Conservation (phyloP, 2,329 filamentous ascomycete species). For the Aspergillus sp. region DNA sequence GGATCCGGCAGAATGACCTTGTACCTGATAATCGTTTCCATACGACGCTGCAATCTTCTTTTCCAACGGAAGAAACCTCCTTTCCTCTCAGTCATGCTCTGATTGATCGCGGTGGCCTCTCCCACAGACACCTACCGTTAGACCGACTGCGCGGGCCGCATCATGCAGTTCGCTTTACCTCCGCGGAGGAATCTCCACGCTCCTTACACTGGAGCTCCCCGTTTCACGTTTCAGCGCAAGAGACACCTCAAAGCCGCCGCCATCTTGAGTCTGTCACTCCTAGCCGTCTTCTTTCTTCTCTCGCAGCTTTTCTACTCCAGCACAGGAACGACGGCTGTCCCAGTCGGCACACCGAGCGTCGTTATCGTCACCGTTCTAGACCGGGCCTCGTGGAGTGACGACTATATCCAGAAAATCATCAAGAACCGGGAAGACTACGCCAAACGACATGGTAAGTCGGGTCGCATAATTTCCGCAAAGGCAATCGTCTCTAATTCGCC, state of each 20-base stretch:
- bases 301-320: constrained; percentile 40
- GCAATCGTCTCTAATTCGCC: neutral
- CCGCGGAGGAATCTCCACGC: constrained; percentile 79
- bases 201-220: constrained; percentile 59
- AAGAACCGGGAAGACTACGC: constrained; percentile 86
- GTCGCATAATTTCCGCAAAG: neutral
- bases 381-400: constrained; percentile 59
- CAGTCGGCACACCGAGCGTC: constrained; percentile 46
- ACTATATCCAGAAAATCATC: constrained; percentile 71
- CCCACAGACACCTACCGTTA: constrained; percentile 11
- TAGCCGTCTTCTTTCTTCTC: constrained; percentile 63
- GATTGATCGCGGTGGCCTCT: constrained; percentile 5
- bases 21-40: neutral
- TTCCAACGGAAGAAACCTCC: neutral
- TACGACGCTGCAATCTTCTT: constrained; percentile 2
- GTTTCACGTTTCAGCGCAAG: constrained; percentile 49
- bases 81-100: constrained; percentile 8
- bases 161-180: constrained; percentile 88
- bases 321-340: constrained; percentile 24
- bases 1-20: constrained; percentile 16
- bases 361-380: constrained; percentile 88
- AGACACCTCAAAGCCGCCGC: constrained; percentile 62
- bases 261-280: constrained; percentile 53
- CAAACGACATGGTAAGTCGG: constrained; percentile 70
- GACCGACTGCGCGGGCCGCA: constrained; percentile 19